Percentiles rank a stretch among this genome's conserved stretches.
phyloP scores from a whole-genome alignment of 169 alveolate species.

The Cryptosporidium ryanae region DNA sequence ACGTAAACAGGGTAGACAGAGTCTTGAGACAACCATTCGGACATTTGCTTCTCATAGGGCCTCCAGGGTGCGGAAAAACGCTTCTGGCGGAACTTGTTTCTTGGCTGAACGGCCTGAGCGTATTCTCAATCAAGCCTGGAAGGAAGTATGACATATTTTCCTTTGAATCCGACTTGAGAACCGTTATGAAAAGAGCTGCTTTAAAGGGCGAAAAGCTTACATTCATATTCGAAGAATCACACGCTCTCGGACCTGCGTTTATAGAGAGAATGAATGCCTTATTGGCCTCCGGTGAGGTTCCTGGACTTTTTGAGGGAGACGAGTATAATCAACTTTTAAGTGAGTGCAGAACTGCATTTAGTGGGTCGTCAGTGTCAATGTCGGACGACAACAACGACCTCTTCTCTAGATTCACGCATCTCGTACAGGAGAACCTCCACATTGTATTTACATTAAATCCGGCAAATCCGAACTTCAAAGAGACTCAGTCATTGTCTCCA shows the following conservation, averaged over 20 bases:
- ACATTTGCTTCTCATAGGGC: slow-evolving; percentile 94
- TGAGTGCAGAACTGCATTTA: slow-evolving; percentile 90
- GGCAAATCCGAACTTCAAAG: slow-evolving; percentile 96
- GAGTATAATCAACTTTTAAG: slow-evolving; percentile 93
- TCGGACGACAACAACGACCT: slow-evolving; percentile 95
- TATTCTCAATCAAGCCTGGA: slow-evolving; percentile 96
- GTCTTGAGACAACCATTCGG: slow-evolving; percentile 98
- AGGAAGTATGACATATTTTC: slow-evolving; percentile 92
- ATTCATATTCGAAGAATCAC: slow-evolving; percentile 97
- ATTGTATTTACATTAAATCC: slow-evolving; percentile 99
- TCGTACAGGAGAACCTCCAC: slow-evolving; percentile 95
- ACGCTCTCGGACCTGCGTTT: slow-evolving; percentile 97
- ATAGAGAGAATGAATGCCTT: slow-evolving; percentile 99
- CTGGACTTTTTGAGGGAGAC: slow-evolving; percentile 98
- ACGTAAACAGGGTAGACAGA: slow-evolving; percentile 96
- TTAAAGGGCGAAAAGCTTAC: slow-evolving; percentile 96
- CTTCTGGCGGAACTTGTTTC: slow-evolving; percentile 95
- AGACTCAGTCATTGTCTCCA: slow-evolving; percentile 96
- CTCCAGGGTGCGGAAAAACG: slow-evolving; percentile 97
- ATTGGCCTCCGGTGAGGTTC: slow-evolving; percentile 98
- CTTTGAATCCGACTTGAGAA: slow-evolving; percentile 96
- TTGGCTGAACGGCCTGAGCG: slow-evolving; percentile 95
- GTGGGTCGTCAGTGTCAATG: slow-evolving; percentile 80
- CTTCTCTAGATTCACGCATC: slow-evolving; percentile 93
- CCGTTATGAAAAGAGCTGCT: slow-evolving; percentile 97